Evolutionary conservation across 176 grass and related monocot species (phyloP).

Genomic region (Musa troglodytarum): DNA sequence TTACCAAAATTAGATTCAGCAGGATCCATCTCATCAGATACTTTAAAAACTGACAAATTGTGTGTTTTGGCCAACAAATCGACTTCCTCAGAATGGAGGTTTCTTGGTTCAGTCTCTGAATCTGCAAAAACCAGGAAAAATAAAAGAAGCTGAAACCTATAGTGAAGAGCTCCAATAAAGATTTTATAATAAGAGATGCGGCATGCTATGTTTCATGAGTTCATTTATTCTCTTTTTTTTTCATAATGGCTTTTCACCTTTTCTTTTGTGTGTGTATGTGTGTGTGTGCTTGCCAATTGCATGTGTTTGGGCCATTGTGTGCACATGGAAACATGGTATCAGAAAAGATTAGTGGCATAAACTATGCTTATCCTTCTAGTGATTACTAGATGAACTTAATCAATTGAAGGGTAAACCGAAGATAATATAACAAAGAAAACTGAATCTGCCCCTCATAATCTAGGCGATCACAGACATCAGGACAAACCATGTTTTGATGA

Average conservation of each 20-base stretch:
- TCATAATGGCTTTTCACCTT: not conserved
- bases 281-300: not conserved
- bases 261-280: not conserved
- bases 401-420: not conserved
- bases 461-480: no score
- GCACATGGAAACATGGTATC: not conserved
- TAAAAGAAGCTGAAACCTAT: not conserved
- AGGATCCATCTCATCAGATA: not conserved
- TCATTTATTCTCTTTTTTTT: not conserved
- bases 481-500: no score
- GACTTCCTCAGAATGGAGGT: constrained; percentile 15
- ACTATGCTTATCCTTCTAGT: not conserved
- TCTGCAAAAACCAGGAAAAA: constrained; percentile 18
- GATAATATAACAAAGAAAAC: no score
- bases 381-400: not conserved
- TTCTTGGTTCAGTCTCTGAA: constrained; percentile 20
- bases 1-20: not conserved
- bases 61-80: constrained; percentile 4
- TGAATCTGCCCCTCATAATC: no score
- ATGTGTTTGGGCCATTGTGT: not conserved
- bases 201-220: not conserved
- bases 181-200: not conserved
- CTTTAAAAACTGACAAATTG: not conserved
- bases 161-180: not conserved
- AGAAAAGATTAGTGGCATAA: not conserved